Percentiles rank a stretch among this genome's conserved stretches.
Evolutionary conservation across 345 rosid genomes (phyloP).

Genomic region (Brassica napus): DNA sequence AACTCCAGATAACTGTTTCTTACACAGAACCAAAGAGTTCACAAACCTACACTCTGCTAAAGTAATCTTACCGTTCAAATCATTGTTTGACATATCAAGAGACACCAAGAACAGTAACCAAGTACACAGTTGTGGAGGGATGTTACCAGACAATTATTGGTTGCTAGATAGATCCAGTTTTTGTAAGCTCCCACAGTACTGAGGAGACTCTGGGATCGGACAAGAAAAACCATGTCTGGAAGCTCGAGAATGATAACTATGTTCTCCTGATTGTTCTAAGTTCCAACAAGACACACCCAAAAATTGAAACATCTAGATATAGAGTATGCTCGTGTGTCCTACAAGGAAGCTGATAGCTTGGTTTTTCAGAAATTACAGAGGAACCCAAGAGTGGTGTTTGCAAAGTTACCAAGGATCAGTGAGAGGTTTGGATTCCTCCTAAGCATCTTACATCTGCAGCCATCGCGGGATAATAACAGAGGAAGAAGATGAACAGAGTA

Average conservation of each 20-base stretch:
- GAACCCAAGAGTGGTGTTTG: constrained; percentile 50
- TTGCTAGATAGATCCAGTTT: constrained; percentile 72
- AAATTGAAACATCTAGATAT: too few species aligned
- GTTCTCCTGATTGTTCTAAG: constrained; percentile 50
- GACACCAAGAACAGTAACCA: constrained; percentile 79
- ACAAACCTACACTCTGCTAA: constrained; percentile 60
- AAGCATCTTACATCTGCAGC: constrained; percentile 67
- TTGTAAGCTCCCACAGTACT: constrained; percentile 64
- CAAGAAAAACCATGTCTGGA: constrained; percentile 65
- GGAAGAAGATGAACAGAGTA: constrained; percentile 6
- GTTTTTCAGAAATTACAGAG: constrained; percentile 52
- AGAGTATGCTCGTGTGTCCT: too few species aligned
- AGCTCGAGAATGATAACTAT: constrained; percentile 60
- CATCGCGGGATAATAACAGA: constrained; percentile 16
- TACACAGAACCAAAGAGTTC: constrained; percentile 56
- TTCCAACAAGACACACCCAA: constrained; percentile 92
- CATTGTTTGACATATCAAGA: constrained; percentile 69
- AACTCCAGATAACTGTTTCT: constrained; percentile 68
- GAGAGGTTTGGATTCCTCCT: constrained; percentile 48
- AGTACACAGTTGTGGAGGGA: constrained; percentile 61
- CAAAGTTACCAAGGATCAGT: constrained; percentile 70
- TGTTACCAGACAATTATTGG: constrained; percentile 54
- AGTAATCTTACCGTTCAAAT: constrained; percentile 65
- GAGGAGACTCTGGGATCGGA: constrained; percentile 54
- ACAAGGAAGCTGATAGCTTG: too few species aligned